Base-by-base conservation (phyloP, 345 rosid genomes). In the Jatropha curcas region DNA sequence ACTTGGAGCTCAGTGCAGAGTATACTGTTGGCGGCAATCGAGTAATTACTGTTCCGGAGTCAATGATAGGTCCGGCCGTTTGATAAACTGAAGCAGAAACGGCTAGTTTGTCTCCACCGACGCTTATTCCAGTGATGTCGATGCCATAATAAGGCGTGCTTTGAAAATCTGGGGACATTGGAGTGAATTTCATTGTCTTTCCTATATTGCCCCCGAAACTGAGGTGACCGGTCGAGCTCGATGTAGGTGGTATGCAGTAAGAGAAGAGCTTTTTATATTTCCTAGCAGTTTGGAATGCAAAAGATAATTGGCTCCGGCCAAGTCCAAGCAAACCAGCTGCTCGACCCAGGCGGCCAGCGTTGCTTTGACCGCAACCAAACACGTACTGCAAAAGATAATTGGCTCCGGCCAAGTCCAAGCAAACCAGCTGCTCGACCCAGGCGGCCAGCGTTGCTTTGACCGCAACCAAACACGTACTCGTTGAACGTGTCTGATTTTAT, bases 361-460 rank as follows among this genome's bases (percentile, higher is more conserved):
- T 83, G 20, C 70, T 14, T 41, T 72, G 66, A n/a, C 82, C 80
- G 33, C 86, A 80, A 1, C 84, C 86, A 30, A 83, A 83, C 10
- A 61, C n/a, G n/a, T n/a, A n/a, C n/a, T n/a, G n/a, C n/a, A n/a
- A n/a, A n/a, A n/a, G n/a, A n/a, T n/a, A n/a, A n/a, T n/a, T n/a
- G n/a, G n/a, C n/a, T n/a, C n/a, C n/a, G n/a, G n/a, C n/a, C n/a
- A n/a, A n/a, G n/a, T n/a, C n/a, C n/a, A n/a, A n/a, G n/a, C n/a
- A n/a, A n/a, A n/a, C n/a, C n/a, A n/a, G n/a, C n/a, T n/a, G n/a
- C n/a, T n/a, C n/a, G n/a, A n/a, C n/a, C n/a, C n/a, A n/a, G n/a
- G n/a, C n/a, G n/a, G n/a, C n/a, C n/a, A n/a, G n/a, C n/a, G n/a
- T n/a, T n/a, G n/a, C n/a, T n/a, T n/a, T n/a, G n/a, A n/a, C n/a